A percentile compares a stretch with the other conserved stretches of the same genome.
These are phyloP conservation scores for Lonicera japonica DNA, from an alignment of 129 eudicot species.

Conservation along the genomic window DNA sequence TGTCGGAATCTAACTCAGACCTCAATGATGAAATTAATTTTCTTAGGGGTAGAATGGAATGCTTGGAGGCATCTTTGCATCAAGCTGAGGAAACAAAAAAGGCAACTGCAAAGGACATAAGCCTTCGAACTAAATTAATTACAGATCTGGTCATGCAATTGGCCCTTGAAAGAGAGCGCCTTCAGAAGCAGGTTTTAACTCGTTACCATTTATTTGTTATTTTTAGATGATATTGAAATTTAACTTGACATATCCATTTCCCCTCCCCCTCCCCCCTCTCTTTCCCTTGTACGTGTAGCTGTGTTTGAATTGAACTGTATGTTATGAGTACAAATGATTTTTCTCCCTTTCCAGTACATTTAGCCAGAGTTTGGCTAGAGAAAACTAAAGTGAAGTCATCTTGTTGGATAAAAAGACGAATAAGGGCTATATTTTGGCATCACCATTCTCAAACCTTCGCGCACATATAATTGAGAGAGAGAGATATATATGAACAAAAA, in stretches of 20 bases:
- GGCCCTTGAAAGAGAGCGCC: conserved; percentile 88
- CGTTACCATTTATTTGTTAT: not conserved
- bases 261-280: too few relatives aligned
- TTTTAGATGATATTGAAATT: not conserved
- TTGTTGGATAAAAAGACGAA: too few relatives aligned
- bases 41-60: conserved; percentile 35
- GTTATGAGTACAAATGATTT: too few relatives aligned
- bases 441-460: too few relatives aligned
- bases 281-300: too few relatives aligned
- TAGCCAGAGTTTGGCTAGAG: too few relatives aligned
- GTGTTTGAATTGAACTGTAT: too few relatives aligned
- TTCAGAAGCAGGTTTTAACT: conserved; percentile 70
- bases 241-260: not conserved
- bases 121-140: conserved; percentile 52
- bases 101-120: conserved; percentile 71
- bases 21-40: conserved; percentile 51
- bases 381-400: too few relatives aligned
- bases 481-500: too few relatives aligned
- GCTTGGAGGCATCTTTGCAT: conserved; percentile 62
- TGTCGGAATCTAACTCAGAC: conserved; percentile 59
- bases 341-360: too few relatives aligned
- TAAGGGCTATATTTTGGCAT: too few relatives aligned
- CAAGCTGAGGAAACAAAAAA: conserved; percentile 60
- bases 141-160: conserved; percentile 64
- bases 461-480: too few relatives aligned